Evolutionary conservation across 208 protist genomes (phyloP).

Genomic region (Wallacemonas sp.): DNA sequence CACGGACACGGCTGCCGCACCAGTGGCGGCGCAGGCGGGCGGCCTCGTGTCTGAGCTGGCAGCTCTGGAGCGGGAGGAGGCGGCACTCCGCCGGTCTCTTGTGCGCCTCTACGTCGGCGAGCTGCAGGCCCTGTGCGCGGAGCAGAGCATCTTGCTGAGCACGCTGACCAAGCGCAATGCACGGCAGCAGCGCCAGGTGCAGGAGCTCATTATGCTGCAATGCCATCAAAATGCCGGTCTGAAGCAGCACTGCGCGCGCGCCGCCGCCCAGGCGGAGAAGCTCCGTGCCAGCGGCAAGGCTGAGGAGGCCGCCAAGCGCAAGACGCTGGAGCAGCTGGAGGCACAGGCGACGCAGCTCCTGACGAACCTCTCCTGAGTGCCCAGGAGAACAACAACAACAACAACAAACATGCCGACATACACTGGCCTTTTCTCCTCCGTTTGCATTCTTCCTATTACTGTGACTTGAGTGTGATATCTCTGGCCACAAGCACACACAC

Average conservation of each 20-base stretch:
- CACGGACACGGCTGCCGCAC: too few species aligned
- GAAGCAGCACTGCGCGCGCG: conserved; percentile 10
- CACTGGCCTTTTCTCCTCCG: too few species aligned
- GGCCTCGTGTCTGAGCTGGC: too few species aligned
- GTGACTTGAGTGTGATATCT: too few species aligned
- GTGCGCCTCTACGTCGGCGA: conserved; percentile 36
- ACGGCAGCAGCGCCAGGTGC: conserved; percentile 24
- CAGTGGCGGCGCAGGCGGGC: too few species aligned
- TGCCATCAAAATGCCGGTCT: conserved; percentile 30
- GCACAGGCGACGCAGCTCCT: conserved; percentile 15
- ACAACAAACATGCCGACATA: too few species aligned
- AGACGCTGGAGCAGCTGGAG: conserved; percentile 3
- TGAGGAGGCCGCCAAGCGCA: background rate
- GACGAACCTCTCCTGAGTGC: background rate
- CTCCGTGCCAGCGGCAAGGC: background rate
- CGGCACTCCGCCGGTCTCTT: conserved; percentile 18
- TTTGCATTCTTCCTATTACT: too few species aligned
- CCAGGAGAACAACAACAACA: background rate
- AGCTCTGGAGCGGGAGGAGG: conserved; percentile 23
- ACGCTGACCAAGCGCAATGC: conserved; percentile 23
- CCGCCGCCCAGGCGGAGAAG: conserved; percentile 20
- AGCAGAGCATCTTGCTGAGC: conserved; percentile 21
- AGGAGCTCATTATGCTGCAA: conserved; percentile 35
- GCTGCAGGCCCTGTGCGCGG: conserved; percentile 21
- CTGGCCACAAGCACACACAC: too few species aligned